Percentiles rank a stretch among this genome's conserved stretches.
Conservation (phyloP, 352 stramenopile genomes). For the Pilasporangium apinafurcum region DNA sequence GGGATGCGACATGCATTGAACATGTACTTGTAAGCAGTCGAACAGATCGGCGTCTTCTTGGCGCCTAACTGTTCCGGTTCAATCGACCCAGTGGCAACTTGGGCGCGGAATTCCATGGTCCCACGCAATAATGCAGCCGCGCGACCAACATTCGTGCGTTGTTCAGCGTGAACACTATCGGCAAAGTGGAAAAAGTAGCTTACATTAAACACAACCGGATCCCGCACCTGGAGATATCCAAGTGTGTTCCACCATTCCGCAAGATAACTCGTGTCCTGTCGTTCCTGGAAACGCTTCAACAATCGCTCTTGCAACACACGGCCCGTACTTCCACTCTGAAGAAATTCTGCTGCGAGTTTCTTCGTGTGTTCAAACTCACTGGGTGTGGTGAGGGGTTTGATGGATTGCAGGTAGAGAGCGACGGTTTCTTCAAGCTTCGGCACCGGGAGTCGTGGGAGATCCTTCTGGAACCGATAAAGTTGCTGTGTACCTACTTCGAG, state of each 20-base stretch:
- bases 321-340: slow-evolving; percentile 50
- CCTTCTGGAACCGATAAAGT: slow-evolving; percentile 80
- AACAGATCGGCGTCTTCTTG: slow-evolving; percentile 89
- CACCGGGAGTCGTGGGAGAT: slow-evolving; percentile 88
- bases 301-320: slow-evolving; percentile 75
- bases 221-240: slow-evolving; percentile 70
- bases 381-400: slow-evolving; percentile 72
- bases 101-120: slow-evolving; percentile 86
- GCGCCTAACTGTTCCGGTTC: slow-evolving; percentile 86
- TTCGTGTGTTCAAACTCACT: slow-evolving; percentile 70
- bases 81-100: slow-evolving; percentile 80
- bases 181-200: slow-evolving; percentile 89
- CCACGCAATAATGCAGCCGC: slow-evolving; percentile 82
- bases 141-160: slow-evolving; percentile 56
- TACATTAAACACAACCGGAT: slow-evolving; percentile 84
- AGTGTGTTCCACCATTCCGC: slow-evolving; percentile 79
- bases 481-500: slow-evolving; percentile 40
- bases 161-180: slow-evolving; percentile 45
- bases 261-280: slow-evolving; percentile 61
- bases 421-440: slow-evolving; percentile 88
- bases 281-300: slow-evolving; percentile 37
- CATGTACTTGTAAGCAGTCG: slow-evolving; percentile 92
- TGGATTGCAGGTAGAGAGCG: slow-evolving; percentile 84
- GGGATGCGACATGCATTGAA: slow-evolving; percentile 95
- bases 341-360: slow-evolving; percentile 62